These are phyloP conservation scores for Hymenoscyphus repandus DNA, from an alignment of 2,329 filamentous ascomycete genomes.

Conservation along the genomic window DNA sequence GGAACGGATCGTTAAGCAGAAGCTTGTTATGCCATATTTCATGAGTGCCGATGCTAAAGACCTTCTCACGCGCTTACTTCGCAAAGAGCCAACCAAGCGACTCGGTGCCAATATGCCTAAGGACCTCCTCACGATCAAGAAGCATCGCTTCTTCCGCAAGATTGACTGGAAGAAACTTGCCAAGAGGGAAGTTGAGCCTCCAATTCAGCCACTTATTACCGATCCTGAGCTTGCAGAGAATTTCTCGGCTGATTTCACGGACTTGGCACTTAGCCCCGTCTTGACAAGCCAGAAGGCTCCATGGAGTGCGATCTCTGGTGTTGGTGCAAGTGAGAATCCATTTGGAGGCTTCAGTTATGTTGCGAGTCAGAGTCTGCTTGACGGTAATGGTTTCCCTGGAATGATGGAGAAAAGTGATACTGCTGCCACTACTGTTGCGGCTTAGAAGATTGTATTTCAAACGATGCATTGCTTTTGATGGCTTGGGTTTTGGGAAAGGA, in stretches of 20 bases:
- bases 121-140: conserved; percentile 80
- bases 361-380: conserved; percentile 31
- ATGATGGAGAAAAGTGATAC: conserved; percentile 3
- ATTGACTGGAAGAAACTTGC: conserved; percentile 91
- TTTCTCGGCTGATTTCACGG: conserved; percentile 89
- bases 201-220: conserved; percentile 89
- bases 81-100: conserved; percentile 88
- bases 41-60: conserved; percentile 90
- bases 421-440: not conserved
- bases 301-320: conserved; percentile 18
- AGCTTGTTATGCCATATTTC: conserved; percentile 84
- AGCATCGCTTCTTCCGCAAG: conserved; percentile 92
- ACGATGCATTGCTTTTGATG: too few species aligned
- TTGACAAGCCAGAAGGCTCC: conserved; percentile 34
- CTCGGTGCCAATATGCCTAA: conserved; percentile 85
- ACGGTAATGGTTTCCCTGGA: conserved; percentile 23
- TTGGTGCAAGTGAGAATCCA: conserved; percentile 23
- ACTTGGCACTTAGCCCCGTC: conserved; percentile 73
- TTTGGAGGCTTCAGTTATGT: conserved; percentile 34
- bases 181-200: conserved; percentile 75
- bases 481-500: too few species aligned
- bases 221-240: conserved; percentile 96
- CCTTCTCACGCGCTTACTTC: conserved; percentile 78
- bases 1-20: conserved; percentile 92
- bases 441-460: not conserved